Conservation (phyloP, 2,329 filamentous ascomycete species). For the Xylariaceae sp. region DNA sequence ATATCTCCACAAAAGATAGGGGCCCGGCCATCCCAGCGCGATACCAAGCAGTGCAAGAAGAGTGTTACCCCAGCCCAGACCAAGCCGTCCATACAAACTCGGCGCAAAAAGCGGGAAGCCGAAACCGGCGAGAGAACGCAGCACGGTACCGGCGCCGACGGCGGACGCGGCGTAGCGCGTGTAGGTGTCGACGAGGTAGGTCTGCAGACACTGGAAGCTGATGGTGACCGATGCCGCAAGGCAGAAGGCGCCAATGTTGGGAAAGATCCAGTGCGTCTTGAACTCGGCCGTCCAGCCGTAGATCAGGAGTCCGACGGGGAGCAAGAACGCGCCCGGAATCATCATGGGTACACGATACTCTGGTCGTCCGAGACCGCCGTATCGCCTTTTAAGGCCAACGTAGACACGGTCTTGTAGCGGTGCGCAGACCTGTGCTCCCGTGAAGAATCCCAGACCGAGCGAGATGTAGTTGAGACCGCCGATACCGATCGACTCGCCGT, state of each 20-base stretch:
- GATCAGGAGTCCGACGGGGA: constrained; percentile 41
- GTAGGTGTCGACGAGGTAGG: constrained; percentile 45
- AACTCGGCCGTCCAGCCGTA: constrained; percentile 44
- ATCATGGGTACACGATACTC: constrained; percentile 42
- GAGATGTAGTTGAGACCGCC: constrained; percentile 37
- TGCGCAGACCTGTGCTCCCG: constrained; percentile 38
- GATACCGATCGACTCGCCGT: constrained; percentile 32
- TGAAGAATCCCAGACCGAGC: constrained; percentile 34
- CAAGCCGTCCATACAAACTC: constrained; percentile 39
- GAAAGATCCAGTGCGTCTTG: constrained; percentile 41
- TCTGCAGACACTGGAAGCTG: constrained; percentile 42
- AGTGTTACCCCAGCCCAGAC: constrained; percentile 45
- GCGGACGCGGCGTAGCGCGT: constrained; percentile 43
- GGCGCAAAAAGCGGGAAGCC: constrained; percentile 49
- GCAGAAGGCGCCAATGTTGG: constrained; percentile 40
- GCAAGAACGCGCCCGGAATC: constrained; percentile 36
- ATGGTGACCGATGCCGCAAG: constrained; percentile 38
- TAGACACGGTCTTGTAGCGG: constrained; percentile 44
- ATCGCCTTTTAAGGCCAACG: constrained; percentile 38
- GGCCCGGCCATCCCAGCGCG: constrained; percentile 45
- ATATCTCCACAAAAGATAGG: constrained; percentile 40
- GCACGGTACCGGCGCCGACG: constrained; percentile 40
- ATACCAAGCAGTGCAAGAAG: constrained; percentile 46
- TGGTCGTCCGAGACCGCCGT: constrained; percentile 35
- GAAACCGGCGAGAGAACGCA: constrained; percentile 46